Conservation (phyloP, 805 yeast genomes). For the Candida odintsovae region DNA sequence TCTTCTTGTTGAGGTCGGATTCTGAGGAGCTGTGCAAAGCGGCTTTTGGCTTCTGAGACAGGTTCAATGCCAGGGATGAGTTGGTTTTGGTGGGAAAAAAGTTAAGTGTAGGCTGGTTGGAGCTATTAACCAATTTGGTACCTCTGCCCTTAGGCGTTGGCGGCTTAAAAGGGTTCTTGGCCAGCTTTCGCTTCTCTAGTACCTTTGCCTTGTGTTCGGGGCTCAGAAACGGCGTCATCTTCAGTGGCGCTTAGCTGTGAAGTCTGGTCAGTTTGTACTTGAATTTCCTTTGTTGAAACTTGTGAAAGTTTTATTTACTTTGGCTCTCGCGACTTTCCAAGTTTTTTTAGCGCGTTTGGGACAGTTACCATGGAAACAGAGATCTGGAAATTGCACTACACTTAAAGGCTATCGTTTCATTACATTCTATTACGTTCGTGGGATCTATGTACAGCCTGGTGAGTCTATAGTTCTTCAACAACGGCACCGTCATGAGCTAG, state of each 20-base stretch:
- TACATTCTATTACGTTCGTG: conserved; percentile 17
- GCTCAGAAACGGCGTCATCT: background rate
- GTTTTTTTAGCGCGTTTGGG: background rate
- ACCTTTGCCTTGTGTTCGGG: background rate
- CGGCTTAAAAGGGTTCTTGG: background rate
- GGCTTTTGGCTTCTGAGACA: background rate
- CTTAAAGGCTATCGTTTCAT: background rate
- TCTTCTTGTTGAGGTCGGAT: background rate
- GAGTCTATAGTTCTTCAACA: conserved; percentile 28
- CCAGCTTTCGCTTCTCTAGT: background rate
- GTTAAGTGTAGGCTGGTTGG: conserved; percentile 6
- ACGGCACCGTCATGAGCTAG: conserved; percentile 86
- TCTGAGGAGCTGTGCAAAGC: background rate
- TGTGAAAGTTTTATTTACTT: background rate
- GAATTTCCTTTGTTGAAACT: background rate
- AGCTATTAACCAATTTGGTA: background rate
- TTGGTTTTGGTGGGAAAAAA: conserved; percentile 2
- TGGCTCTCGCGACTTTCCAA: background rate
- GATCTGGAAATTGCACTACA: background rate
- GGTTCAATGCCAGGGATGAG: background rate
- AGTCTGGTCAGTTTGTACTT: background rate
- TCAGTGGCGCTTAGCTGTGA: background rate
- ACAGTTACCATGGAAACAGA: background rate
- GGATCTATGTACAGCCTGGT: background rate
- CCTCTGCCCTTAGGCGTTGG: background rate